Evolutionary conservation across 2,329 filamentous ascomycete genomes (phyloP).

Genomic region (Cercospora zeina): DNA sequence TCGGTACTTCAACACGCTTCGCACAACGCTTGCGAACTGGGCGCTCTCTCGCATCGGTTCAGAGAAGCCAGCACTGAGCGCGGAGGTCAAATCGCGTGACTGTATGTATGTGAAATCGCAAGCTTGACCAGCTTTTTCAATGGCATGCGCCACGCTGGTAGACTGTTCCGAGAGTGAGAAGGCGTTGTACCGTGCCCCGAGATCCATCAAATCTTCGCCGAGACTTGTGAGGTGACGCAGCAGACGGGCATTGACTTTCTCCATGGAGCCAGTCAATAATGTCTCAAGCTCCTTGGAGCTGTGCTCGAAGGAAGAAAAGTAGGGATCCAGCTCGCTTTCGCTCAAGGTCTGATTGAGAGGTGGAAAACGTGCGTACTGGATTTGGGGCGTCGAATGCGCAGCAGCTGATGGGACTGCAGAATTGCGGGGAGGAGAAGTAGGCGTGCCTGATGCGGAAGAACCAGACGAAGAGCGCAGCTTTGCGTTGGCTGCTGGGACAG

Average conservation of each 20-base stretch:
- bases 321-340: constrained; percentile 91
- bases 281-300: constrained; percentile 90
- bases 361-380: constrained; percentile 77
- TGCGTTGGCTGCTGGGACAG: constrained; percentile 79
- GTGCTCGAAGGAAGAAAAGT: constrained; percentile 89
- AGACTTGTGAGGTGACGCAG: constrained; percentile 81
- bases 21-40: constrained; percentile 93
- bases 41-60: constrained; percentile 98
- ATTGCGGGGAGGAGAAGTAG: constrained; percentile 55
- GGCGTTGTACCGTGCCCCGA: constrained; percentile 94
- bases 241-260: constrained; percentile 91
- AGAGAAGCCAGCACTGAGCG: constrained; percentile 88
- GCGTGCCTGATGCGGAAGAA: constrained; percentile 53
- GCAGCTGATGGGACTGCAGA: constrained; percentile 54
- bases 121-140: constrained; percentile 91
- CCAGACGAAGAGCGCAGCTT: constrained; percentile 67
- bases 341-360: constrained; percentile 72
- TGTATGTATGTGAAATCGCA: constrained; percentile 95
- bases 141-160: constrained; percentile 82
- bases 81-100: constrained; percentile 84
- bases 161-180: constrained; percentile 94
- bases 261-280: constrained; percentile 86
- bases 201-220: constrained; percentile 83
- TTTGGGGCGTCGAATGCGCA: constrained; percentile 59
- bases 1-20: constrained; percentile 82